These are phyloP conservation scores for Diaporthe batatas DNA, from an alignment of 2,329 filamentous ascomycete genomes.

Conservation along the genomic window DNA sequence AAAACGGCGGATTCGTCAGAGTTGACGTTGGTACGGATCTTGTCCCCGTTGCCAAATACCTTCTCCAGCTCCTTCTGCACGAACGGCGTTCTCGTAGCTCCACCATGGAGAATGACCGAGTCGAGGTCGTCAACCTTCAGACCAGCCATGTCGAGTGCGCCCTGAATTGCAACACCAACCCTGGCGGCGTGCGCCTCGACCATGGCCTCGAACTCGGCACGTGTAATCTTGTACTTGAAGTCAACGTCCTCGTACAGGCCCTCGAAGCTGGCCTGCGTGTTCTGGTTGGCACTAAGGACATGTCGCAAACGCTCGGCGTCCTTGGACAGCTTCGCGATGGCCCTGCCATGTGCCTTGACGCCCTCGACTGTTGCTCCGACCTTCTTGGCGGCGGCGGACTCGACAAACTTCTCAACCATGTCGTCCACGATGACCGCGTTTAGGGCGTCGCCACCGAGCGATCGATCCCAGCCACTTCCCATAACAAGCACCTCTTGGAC, in stretches of 20 bases:
- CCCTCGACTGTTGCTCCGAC: slow-evolving; percentile 71
- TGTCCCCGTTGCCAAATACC: slow-evolving; percentile 77
- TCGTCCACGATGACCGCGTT: slow-evolving; percentile 91
- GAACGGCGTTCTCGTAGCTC: slow-evolving; percentile 90
- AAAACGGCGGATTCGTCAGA: slow-evolving; percentile 97
- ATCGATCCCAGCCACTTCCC: slow-evolving; percentile 88
- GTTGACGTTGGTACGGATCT: slow-evolving; percentile 94
- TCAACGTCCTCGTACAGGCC: slow-evolving; percentile 91
- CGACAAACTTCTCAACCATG: slow-evolving; percentile 84
- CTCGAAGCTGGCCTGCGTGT: slow-evolving; percentile 86
- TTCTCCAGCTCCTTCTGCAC: slow-evolving; percentile 91
- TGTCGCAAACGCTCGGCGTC: slow-evolving; percentile 90
- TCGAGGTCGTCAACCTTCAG: slow-evolving; percentile 82
- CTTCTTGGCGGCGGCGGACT: slow-evolving; percentile 76
- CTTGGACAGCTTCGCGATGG: slow-evolving; percentile 91
- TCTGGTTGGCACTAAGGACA: slow-evolving; percentile 91
- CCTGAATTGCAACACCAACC: slow-evolving; percentile 76
- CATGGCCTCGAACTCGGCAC: slow-evolving; percentile 85
- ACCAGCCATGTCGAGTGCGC: slow-evolving; percentile 80
- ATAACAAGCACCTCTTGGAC: slow-evolving; percentile 94
- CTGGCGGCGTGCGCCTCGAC: slow-evolving; percentile 76
- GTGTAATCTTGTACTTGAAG: slow-evolving; percentile 90
- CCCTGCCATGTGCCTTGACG: slow-evolving; percentile 82
- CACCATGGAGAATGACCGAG: slow-evolving; percentile 93
- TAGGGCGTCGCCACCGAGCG: slow-evolving; percentile 88